Evolutionary conservation across 495 filamentous ascomycete species (phyloP).

Genomic region (Glutinoglossum americanum): DNA sequence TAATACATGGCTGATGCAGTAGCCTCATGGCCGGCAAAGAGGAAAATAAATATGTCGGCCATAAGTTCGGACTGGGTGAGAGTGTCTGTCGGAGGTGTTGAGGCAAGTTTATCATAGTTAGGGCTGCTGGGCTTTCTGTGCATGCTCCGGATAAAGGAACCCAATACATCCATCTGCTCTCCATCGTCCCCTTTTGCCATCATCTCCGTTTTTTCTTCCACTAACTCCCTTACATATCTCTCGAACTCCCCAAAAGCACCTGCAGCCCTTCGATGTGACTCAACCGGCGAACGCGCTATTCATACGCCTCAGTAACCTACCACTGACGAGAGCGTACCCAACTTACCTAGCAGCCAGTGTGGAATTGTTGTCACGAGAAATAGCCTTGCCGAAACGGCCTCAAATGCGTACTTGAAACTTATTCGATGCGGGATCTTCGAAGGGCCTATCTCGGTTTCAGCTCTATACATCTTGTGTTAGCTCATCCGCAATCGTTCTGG

Average conservation of each 20-base stretch:
- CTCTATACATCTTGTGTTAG: background rate
- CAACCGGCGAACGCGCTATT: constrained; percentile 26
- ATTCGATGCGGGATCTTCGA: background rate
- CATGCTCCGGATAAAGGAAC: constrained; percentile 5
- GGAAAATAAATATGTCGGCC: constrained; percentile 49
- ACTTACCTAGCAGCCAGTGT: background rate
- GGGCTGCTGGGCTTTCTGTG: background rate
- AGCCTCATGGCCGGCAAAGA: constrained; percentile 55
- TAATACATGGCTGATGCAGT: constrained; percentile 46
- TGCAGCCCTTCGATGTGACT: constrained; percentile 23
- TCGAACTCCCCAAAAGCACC: constrained; percentile 35
- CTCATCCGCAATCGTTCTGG: background rate
- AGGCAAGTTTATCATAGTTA: constrained; percentile 5
- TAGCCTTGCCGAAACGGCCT: background rate
- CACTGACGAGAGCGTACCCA: background rate
- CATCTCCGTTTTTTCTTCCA: constrained; percentile 29
- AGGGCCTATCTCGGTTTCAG: background rate
- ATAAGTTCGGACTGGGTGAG: constrained; percentile 37
- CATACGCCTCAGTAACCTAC: background rate
- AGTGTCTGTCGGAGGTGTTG: constrained; percentile 5
- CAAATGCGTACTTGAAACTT: background rate
- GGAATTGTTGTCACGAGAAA: background rate
- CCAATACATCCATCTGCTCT: constrained; percentile 36
- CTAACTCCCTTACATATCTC: constrained; percentile 42
- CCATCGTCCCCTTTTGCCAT: constrained; percentile 21